Conservation (phyloP, 225 moss, liverwort and hornwort genomes). For the Polytrichum commune region DNA sequence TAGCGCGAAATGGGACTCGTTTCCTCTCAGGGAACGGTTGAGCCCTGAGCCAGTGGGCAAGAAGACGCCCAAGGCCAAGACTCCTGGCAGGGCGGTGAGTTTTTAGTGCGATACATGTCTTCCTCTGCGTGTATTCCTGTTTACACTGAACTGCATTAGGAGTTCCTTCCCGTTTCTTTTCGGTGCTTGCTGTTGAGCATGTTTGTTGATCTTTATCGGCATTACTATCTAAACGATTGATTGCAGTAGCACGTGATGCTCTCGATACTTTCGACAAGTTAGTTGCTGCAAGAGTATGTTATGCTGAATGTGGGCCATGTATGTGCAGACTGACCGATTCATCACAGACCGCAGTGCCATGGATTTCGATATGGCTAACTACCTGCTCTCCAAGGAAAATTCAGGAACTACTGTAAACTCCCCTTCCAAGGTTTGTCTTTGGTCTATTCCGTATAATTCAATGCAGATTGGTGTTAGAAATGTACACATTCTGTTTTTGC, state of each 20-base stretch:
- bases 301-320: not conserved
- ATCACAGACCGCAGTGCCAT: constrained; percentile 56
- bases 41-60: constrained; percentile 36
- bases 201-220: not conserved
- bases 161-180: not conserved
- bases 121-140: not conserved
- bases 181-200: not conserved
- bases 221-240: too few species aligned
- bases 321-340: constrained; percentile 46
- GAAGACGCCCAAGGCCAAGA: constrained; percentile 17
- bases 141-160: not conserved
- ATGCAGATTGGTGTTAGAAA: not conserved
- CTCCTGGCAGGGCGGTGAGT: constrained; percentile 3
- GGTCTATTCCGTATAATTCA: not conserved
- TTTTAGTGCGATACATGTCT: too few species aligned
- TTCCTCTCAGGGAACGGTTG: constrained; percentile 34
- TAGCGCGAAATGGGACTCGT: constrained; percentile 36
- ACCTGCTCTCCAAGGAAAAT: constrained; percentile 41
- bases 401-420: constrained; percentile 24
- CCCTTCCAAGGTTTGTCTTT: constrained; percentile 27
- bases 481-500: too few species aligned
- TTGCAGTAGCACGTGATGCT: too few species aligned
- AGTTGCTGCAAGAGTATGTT: too few species aligned
- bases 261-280: too few species aligned
- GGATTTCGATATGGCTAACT: constrained; percentile 48